Evolutionary conservation across 805 yeast genomes (phyloP), one percentile per base, ranked within the genome.

Genomic region (Teunomyces barrocoloradensis): DNA sequence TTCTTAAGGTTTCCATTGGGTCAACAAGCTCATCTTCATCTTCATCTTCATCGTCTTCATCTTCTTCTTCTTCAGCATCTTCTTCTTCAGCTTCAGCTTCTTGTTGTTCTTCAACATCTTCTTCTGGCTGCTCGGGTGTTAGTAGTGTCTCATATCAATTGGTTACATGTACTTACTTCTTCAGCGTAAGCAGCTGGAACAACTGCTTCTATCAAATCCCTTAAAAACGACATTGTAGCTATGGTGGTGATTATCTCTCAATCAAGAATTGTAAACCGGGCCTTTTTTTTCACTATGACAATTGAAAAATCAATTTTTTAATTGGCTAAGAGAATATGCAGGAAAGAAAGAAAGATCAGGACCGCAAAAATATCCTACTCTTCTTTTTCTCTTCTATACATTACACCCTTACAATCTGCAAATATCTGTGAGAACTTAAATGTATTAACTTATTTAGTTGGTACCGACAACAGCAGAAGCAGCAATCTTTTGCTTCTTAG

Each of bases 121-220:
- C 64, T 55, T 62, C 69, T 47, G 55, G 65, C 44, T 65, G 58
- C 64, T 56, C 45, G n/a, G 32, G 9, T 40, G 59, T 55, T 55
- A 54, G 58, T 55, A 47, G 23, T 29, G 17, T 13, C 29, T 12
- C 20, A 20, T n/a, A 12, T 25, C 34, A 28, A 27, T 27, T 15
- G 9, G 30, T 18, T 7, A 27, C 9, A 11, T 20, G 10, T 42
- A 72, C 77, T 61, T 72, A 72, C 81, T 68, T 79, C 84, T 60
- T 87, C 96, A 60, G 96, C 97, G 73, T 78, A 83, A 45, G 95
- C 96, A 59, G 87, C 78, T 65, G 96, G 96, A 56, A 81, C 73
- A 55, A 87, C 76, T 51, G 86, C 79, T 65, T 89, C 96, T 73
- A 87, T 85, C 63, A 89, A 73, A 71, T 89, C 96, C 65, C 75